These are phyloP conservation scores for Pseudopyricularia javanii DNA, from an alignment of 2,329 filamentous ascomycete genomes.

Conservation along the genomic window DNA sequence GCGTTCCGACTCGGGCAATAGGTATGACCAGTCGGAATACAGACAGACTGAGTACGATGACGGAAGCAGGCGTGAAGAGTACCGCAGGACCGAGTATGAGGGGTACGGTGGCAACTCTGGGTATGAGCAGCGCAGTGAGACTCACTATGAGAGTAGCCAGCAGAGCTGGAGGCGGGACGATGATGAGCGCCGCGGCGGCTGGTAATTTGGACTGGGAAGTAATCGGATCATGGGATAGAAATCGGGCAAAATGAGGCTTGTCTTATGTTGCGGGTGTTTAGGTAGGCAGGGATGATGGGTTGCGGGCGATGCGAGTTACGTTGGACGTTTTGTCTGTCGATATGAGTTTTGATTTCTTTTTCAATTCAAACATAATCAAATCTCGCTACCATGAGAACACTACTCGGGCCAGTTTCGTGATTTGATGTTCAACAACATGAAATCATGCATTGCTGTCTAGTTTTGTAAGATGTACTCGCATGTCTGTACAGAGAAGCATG, in stretches of 20 bases:
- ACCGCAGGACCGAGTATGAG: constrained; percentile 49
- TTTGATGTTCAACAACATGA: too few relatives aligned
- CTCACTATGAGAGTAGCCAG: constrained; percentile 7
- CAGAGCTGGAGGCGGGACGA: constrained; percentile 4
- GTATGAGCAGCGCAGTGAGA: constrained; percentile 37
- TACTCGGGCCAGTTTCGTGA: too few relatives aligned
- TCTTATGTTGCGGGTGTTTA: too few relatives aligned
- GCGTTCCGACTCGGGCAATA: constrained; percentile 31
- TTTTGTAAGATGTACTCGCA: too few relatives aligned
- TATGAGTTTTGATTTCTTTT: too few relatives aligned
- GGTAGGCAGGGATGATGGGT: not conserved
- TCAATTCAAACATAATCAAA: too few relatives aligned
- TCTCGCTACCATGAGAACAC: too few relatives aligned
- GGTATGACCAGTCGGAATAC: constrained; percentile 49
- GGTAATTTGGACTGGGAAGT: not conserved
- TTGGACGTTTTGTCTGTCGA: too few relatives aligned
- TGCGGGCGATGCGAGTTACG: not conserved
- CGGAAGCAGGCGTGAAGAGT: constrained; percentile 46
- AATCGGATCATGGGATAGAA: not conserved
- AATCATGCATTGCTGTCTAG: too few relatives aligned
- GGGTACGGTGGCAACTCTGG: constrained; percentile 24
- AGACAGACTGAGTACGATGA: constrained; percentile 43
- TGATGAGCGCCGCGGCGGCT: not conserved
- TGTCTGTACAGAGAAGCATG: too few relatives aligned
- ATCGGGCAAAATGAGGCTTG: not conserved